Percentiles rank a stretch among this genome's conserved stretches.
Evolutionary conservation across 441 rosid species (phyloP).

Genomic region (Gossypium lobatum): DNA sequence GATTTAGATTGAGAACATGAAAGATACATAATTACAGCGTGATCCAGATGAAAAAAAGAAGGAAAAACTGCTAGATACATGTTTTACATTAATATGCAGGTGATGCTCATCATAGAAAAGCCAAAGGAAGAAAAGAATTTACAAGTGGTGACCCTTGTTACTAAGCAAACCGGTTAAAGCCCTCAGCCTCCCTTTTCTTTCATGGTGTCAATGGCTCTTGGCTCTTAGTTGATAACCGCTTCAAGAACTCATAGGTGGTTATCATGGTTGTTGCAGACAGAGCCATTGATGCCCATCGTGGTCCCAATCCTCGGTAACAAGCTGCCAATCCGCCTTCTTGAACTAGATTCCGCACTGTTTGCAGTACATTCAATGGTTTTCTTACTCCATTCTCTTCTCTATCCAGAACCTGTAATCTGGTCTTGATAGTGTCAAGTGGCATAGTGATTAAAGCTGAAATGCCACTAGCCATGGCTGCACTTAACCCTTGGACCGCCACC

Average conservation of each 20-base stretch:
- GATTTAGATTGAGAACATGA: neutral
- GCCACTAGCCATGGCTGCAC: constrained; percentile 86
- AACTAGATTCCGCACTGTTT: constrained; percentile 39
- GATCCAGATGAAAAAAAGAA: neutral
- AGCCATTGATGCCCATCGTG: constrained; percentile 68
- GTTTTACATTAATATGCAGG: neutral
- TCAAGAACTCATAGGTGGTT: constrained; percentile 60
- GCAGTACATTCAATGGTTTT: constrained; percentile 38
- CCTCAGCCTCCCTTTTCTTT: constrained; percentile 3
- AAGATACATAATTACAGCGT: neutral
- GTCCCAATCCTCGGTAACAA: constrained; percentile 68
- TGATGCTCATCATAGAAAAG: neutral
- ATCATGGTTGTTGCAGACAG: constrained; percentile 64
- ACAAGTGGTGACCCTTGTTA: constrained; percentile 16
- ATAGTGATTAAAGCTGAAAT: constrained; percentile 69
- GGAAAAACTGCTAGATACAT: neutral
- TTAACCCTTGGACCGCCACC: constrained; percentile 67
- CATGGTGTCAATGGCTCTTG: constrained; percentile 23
- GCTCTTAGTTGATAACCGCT: constrained; percentile 46
- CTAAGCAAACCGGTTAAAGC: constrained; percentile 11
- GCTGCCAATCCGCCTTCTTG: constrained; percentile 55
- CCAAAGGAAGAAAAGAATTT: neutral
- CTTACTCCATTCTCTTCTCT: constrained; percentile 62
- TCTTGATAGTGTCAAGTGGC: constrained; percentile 90
- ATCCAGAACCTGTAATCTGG: constrained; percentile 68